Evolutionary conservation across 352 stramenopile species (phyloP), one percentile per base, ranked within the genome.

Genomic region (Pythium guiyangense): DNA sequence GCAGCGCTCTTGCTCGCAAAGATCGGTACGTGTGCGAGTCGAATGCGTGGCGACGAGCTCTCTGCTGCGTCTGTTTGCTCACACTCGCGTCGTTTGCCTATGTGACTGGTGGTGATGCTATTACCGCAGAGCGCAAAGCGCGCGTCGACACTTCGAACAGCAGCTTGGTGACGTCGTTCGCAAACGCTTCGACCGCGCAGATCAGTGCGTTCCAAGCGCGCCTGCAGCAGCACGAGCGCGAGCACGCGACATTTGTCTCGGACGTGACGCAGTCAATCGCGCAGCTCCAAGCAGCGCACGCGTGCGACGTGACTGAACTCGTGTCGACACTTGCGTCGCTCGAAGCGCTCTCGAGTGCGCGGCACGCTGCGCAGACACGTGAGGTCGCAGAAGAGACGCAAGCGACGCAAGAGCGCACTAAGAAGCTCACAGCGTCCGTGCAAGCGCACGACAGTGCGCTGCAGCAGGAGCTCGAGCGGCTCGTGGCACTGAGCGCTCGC

Each of bases 131-230:
- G 27, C 81, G 73, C 8, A 79, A 83, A 20, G 61, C 76, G 20
- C 59, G 49, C 4, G 60, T 74, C n/a, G 83, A 74, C 35, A 60
- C 72, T 35, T 45, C 67, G 10, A 92, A 92, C 60, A 66, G 67
- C 44, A 64, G 71, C 12, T 48, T 90, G 27, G 66, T 77, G 0
- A 70, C 45, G 25, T 63, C 60, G 8, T 89, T 82, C 59, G 71
- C 68, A 10, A 69, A 65, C n/a, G 54, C 72, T 1, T 79, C 78
- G 3, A 53, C 78, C 3, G 55, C 59, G 0, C 75, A 83, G 34
- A 73, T 91, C 27, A 54, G 63, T 8, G 46, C 54, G 4, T 90
- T 89, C 37, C 64, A 85, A 35, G 49, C 72, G 9, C 60, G 73
- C 25, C 48, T 92, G 6, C 45, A 60, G n/a, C 59, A 73, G 25